Evolutionary conservation across 306 rosid species (phyloP).

Genomic region (Pyrus betulifolia): DNA sequence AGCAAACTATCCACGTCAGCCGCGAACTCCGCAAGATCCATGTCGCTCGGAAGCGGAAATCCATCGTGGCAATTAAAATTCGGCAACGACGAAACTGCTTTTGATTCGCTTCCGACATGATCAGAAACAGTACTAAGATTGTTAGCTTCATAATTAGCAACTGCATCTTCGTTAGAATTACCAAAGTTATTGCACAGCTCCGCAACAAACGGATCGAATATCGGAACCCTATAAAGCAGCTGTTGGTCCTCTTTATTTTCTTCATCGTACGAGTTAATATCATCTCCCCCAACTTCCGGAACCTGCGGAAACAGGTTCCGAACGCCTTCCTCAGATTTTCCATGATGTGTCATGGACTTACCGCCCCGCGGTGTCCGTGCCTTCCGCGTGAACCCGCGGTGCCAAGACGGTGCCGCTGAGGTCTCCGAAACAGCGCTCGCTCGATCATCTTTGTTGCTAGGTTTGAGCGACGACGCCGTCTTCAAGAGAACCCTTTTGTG

Average conservation of each 20-base stretch:
- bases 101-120: not conserved
- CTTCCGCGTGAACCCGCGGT: constrained; percentile 54
- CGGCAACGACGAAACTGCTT: not conserved
- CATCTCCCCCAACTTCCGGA: constrained; percentile 56
- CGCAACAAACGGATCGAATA: constrained; percentile 50
- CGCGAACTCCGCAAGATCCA: constrained; percentile 72
- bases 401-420: constrained; percentile 51
- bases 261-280: constrained; percentile 38
- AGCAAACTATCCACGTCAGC: constrained; percentile 87
- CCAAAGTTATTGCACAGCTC: constrained; percentile 27
- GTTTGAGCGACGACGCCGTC: constrained; percentile 31
- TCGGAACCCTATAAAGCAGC: constrained; percentile 74
- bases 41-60: constrained; percentile 45
- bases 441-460: not conserved
- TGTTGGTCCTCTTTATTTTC: constrained; percentile 52
- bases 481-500: constrained; percentile 66
- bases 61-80: constrained; percentile 11
- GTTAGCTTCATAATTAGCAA: not conserved
- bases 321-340: not conserved
- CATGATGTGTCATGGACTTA: constrained; percentile 9
- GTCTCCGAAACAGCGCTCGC: not conserved
- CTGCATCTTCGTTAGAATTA: constrained; percentile 16
- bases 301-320: constrained; percentile 48
- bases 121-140: not conserved
- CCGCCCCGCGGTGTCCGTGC: constrained; percentile 69